Evolutionary conservation across 306 rosid genomes (phyloP), one percentile per base, ranked within the genome.

Genomic region (Fragaria nilgerrensis): DNA sequence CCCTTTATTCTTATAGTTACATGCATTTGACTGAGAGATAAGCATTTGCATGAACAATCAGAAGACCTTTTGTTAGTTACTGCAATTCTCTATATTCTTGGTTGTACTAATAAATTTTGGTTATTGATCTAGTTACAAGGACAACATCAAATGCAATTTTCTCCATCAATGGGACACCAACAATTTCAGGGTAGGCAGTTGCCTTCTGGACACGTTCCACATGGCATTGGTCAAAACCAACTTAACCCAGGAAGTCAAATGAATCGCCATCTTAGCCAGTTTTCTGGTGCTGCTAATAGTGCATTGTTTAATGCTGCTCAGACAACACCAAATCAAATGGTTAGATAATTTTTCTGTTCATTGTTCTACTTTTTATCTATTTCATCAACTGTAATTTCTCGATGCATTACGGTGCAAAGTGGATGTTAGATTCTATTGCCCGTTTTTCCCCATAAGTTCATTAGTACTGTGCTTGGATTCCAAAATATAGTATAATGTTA

Each of bases 171-270:
- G 85, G 98, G 90, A 72, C 96, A 90, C 84, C 98, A 90, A 80
- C 96, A 90, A 79, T 92, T 87, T 84, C 98, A 92, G 91, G 88
- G 92, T 76, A 86, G 98, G 86, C 98, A 94, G 82, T 84, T 94
- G 81, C 50, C 95, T 64, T 84, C 98, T 29, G 97, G 90, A 61
- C 98, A 90, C 70, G 88, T 90, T 79, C 94, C 90, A 76, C 98
- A 94, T 80, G 84, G 91, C 80, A 88, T 94, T 80, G 89, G 91
- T 86, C 98, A 94, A 83, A 84, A 85, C 83, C 98, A 92, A 84
- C 93, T 92, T 75, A 91, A 84, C 82, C 98, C 90, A 85, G 98
- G 98, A 89, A 94, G 86, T 83, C 97, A 92, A 81, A 85, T 94
- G 78, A 90, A 85, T 82, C 97, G 98, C 45, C 86, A 86, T 12